Percentiles rank a stretch among this genome's conserved stretches.
Conservation (phyloP, 306 rosid species). For the Cucumis cinereus region DNA sequence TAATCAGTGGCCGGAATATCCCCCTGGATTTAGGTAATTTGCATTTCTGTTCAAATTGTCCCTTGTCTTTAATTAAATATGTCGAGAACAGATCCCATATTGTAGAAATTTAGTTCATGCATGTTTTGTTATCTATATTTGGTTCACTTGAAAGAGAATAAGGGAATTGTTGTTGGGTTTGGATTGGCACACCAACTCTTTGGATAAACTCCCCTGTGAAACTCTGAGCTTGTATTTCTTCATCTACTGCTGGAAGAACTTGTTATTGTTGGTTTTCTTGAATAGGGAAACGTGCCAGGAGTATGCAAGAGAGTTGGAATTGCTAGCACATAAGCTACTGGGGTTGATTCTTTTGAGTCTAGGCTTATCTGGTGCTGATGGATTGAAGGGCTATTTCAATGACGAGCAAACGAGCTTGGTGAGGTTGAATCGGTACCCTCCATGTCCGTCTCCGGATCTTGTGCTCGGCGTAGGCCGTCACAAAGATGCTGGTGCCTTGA, state of each 20-base stretch:
- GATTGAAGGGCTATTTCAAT: constrained; percentile 30
- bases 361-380: constrained; percentile 28
- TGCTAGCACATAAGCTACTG: constrained; percentile 44
- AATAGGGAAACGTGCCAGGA: constrained; percentile 49
- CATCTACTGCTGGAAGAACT: not conserved
- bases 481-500: constrained; percentile 63
- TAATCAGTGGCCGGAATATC: constrained; percentile 54
- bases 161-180: not conserved
- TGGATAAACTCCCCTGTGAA: not conserved
- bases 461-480: constrained; percentile 86
- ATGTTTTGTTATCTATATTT: not conserved
- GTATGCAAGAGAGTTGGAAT: constrained; percentile 43
- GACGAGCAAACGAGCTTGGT: constrained; percentile 35
- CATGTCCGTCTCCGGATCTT: constrained; percentile 54
- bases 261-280: not conserved
- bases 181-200: not conserved
- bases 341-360: constrained; percentile 47
- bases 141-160: not conserved
- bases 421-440: constrained; percentile 62
- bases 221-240: not conserved
- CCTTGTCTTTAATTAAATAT: not conserved
- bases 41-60: not conserved
- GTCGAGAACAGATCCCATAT: not conserved
- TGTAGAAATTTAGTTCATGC: not conserved
- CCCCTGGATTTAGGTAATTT: not conserved